Percentiles rank a stretch among this genome's conserved stretches.
phyloP scores from a whole-genome alignment of 2,329 filamentous ascomycete genomes.

The Annulohypoxylon truncatum region DNA sequence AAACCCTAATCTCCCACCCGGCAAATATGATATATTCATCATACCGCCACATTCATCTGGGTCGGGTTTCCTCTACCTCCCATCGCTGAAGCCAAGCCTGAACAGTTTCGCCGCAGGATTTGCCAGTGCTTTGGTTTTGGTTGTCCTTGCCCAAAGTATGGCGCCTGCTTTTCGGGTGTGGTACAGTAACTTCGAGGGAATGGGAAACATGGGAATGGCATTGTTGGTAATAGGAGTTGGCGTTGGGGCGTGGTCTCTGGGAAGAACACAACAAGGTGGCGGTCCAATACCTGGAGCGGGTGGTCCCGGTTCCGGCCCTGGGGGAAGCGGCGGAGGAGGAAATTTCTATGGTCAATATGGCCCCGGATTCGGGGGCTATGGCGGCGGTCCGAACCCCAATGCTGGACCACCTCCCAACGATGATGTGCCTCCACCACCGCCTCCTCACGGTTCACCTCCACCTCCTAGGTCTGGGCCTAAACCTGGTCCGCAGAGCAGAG shows the following conservation, averaged over 20 bases:
- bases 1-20: constrained; percentile 74
- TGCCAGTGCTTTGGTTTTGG: constrained; percentile 77
- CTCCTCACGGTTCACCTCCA: constrained; percentile 50
- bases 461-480: constrained; percentile 46
- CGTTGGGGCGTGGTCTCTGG: constrained; percentile 81
- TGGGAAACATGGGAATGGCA: constrained; percentile 78
- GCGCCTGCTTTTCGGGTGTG: constrained; percentile 79
- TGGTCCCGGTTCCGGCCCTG: constrained; percentile 28
- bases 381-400: constrained; percentile 40
- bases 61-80: constrained; percentile 92
- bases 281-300: constrained; percentile 44
- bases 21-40: constrained; percentile 97
- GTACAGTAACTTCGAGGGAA: constrained; percentile 76
- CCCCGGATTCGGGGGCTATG: constrained; percentile 41
- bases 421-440: constrained; percentile 53
- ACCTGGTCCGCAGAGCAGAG: constrained; percentile 42
- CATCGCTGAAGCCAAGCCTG: constrained; percentile 83
- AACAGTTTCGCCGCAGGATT: constrained; percentile 94
- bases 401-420: constrained; percentile 44
- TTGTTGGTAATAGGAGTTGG: constrained; percentile 79
- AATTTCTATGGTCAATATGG: constrained; percentile 43
- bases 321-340: constrained; percentile 36
- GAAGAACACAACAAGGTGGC: constrained; percentile 69
- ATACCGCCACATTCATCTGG: constrained; percentile 93
- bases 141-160: constrained; percentile 78